A percentile compares a stretch with the other conserved stretches of the same genome.
Conservation (phyloP, 2,329 filamentous ascomycete species). For the Curvularia eragrostidis region DNA sequence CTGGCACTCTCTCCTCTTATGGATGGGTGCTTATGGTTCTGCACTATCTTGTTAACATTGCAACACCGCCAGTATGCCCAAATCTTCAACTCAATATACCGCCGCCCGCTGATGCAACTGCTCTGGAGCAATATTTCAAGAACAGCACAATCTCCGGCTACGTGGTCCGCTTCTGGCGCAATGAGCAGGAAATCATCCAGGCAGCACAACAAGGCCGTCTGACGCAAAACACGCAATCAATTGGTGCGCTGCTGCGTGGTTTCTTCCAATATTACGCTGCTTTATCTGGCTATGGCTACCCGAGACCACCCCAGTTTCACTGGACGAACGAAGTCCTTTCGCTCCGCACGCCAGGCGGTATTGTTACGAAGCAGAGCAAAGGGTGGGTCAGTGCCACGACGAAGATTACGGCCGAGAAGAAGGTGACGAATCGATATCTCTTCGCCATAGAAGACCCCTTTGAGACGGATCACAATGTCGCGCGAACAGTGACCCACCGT, state of each 20-base stretch:
- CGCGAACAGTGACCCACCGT: constrained; percentile 81
- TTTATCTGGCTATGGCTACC: constrained; percentile 44
- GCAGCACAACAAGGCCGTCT: constrained; percentile 66
- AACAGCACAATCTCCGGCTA: constrained; percentile 65
- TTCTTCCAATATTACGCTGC: constrained; percentile 90
- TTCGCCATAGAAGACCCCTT: constrained; percentile 94
- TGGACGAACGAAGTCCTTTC: constrained; percentile 84
- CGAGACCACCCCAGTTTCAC: constrained; percentile 67
- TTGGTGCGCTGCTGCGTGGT: constrained; percentile 75
- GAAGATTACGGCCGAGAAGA: constrained; percentile 66
- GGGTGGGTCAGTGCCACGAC: constrained; percentile 87
- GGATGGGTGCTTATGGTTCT: constrained; percentile 92
- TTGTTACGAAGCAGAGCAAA: constrained; percentile 76
- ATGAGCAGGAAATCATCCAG: constrained; percentile 71
- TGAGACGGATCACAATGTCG: constrained; percentile 86
- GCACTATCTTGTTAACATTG: constrained; percentile 87
- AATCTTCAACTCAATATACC: constrained; percentile 72
- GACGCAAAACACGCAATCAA: constrained; percentile 71
- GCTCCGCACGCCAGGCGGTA: constrained; percentile 72
- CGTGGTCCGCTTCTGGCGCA: constrained; percentile 78
- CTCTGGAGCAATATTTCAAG: constrained; percentile 49
- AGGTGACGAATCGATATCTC: constrained; percentile 79
- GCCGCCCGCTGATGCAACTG: constrained; percentile 19
- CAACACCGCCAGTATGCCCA: constrained; percentile 78
- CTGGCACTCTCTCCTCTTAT: constrained; percentile 85